Base-by-base conservation (phyloP, 345 rosid species). In the Acer campestre region DNA sequence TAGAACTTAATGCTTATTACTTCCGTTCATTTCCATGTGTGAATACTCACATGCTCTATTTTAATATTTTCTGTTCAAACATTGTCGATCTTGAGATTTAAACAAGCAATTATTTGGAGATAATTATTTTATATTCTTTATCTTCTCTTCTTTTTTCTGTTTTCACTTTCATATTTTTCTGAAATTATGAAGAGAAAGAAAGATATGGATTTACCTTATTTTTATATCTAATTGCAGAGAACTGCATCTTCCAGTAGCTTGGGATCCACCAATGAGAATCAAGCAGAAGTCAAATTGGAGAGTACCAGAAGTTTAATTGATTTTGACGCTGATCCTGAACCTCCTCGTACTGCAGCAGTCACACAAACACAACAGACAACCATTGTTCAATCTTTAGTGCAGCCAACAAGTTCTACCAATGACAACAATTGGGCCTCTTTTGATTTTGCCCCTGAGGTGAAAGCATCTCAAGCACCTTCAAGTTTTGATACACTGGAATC, bases 261-360 rank as follows among this genome's bases (percentile, higher is more conserved):
- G 87, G 93, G 85, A 25, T 84, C 98, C 67, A 67, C 84, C 71
- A 85, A 81, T 70, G 89, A 86, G 81, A 91, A 89, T 74, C 85
- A 86, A 53, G 78, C 85, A n/a, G 98, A 92, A 88, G 90, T 82
- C 79, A 91, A 94, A 77, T 23, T 79, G 80, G 91, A 86, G 86
- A 84, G 55, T 67, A 71, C 93, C 72, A 75, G 68, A 74, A 96
- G 99, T 85, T 88, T 96, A 81, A 96, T 96, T 83, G 98, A 96
- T 89, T 94, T 96, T 79, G 98, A 90, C 83, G 86, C 95, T 77
- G 95, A 89, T 82, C 90, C 95, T 13, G 92, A 86, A 81, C 92
- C 93, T 82, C 85, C 89, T 22, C 79, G 74, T 61, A 73, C 89
- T 68, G 77, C 80, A 9, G 73, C 89, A 48, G 75, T 78, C 61